These are phyloP conservation scores for Dioszegia hungarica DNA, from an alignment of 768 basidiomycete species.

Conservation along the genomic window DNA sequence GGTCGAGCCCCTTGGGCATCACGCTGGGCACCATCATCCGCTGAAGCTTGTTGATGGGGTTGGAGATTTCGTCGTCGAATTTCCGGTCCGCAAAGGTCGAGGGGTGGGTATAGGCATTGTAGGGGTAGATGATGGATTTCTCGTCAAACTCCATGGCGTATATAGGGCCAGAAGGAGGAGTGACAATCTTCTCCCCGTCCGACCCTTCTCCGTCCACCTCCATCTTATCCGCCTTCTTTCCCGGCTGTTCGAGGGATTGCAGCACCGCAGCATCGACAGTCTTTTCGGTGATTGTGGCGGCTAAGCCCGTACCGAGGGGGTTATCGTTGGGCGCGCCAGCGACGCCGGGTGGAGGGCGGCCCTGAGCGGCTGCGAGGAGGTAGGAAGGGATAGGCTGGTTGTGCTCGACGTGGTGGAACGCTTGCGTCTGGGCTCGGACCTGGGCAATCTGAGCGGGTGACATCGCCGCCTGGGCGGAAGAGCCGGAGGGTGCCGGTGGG, in stretches of 20 bases:
- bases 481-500: no score
- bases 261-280: conserved; percentile 39
- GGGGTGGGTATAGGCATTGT: conserved; percentile 82
- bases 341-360: conserved; percentile 28
- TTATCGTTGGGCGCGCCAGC: conserved; percentile 19
- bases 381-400: conserved; percentile 45
- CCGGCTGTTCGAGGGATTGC: conserved; percentile 2
- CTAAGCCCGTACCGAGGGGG: conserved; percentile 17
- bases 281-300: conserved; percentile 40
- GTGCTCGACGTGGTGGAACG: conserved; percentile 41
- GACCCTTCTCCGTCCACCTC: conserved; percentile 20
- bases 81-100: conserved; percentile 61
- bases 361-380: conserved; percentile 43
- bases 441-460: conserved; percentile 48
- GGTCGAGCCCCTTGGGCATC: conserved; percentile 87
- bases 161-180: conserved; percentile 21
- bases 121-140: conserved; percentile 78
- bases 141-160: conserved; percentile 66
- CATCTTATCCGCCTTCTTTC: conserved; percentile 13
- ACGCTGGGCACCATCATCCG: conserved; percentile 79
- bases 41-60: conserved; percentile 46
- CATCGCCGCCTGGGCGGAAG: conserved; percentile 36
- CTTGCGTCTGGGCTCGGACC: conserved; percentile 45
- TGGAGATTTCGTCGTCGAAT: conserved; percentile 50
- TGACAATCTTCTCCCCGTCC: conserved; percentile 22